Evolutionary conservation across 2,329 filamentous ascomycete genomes (phyloP), one percentile per base, ranked within the genome.

Genomic region (Hypomyces rosellus): DNA sequence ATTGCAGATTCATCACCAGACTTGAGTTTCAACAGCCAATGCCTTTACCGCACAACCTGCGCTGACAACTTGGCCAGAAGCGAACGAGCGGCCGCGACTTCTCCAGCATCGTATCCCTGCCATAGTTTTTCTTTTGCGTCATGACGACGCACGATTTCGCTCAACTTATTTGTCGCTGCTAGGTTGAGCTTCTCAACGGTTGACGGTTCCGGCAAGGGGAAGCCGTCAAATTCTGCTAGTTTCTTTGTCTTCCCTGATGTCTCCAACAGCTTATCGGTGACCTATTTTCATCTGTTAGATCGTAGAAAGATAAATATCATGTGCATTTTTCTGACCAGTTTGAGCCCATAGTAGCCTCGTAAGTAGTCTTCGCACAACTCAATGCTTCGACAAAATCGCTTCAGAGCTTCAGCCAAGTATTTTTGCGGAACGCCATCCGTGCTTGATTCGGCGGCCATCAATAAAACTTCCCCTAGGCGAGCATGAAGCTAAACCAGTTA

Each of bases 311-410:
- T 12, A 20, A 33, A 25, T 14, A 25, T 14, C 20, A 25, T 14
- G 13, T 14, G 9, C 25, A 3, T 18, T 9, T 20, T 30, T 16
- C 79, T 61, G 69, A 90, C 85, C 68, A 91, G 67, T 66, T 92
- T 93, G 53, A 99, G 73, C 6, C 93, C 93, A 68, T 96, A 97
- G 66, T 90, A 95, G 1, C 91, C 93, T 54, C 93, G 83, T 54
- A 97, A 69, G 65, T 96, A 97, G 64, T 90, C 84, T 60, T 96
- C 88, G 63, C 93, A 97, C 47, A 99, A 79, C 71, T 99, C 93
- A 57, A 97, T 82, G 62, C 90, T 93, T 60, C 93, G 82, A 65
- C 86, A 88, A 69, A 95, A 97, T 57, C 91, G 82, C 64, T 89
- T 88, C 48, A 96, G 69, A 5, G 89, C 84, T 63, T 91, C 87